Evolutionary conservation across 2,329 filamentous ascomycete genomes (phyloP).

Genomic region (Tolypocladium sp.): DNA sequence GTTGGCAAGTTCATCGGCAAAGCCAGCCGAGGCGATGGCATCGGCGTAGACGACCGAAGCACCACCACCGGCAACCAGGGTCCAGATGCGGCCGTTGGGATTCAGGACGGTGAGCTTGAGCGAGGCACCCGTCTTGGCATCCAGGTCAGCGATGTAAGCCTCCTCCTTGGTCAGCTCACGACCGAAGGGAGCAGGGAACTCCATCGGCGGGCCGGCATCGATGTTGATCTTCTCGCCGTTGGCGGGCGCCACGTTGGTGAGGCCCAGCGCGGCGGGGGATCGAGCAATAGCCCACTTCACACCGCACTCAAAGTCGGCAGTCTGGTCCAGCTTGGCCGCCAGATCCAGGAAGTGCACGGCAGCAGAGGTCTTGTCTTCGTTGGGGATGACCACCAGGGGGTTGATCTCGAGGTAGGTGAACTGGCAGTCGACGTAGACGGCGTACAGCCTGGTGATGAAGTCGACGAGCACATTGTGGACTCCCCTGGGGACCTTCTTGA

Average conservation of each 20-base stretch:
- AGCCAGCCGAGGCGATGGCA: conserved; percentile 92
- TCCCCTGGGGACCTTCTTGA: conserved; percentile 90
- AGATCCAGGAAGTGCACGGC: conserved; percentile 97
- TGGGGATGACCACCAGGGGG: conserved; percentile 95
- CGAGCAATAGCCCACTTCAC: conserved; percentile 98
- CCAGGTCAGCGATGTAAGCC: conserved; percentile 96
- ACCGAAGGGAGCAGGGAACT: conserved; percentile 97
- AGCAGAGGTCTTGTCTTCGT: conserved; percentile 82
- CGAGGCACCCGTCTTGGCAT: conserved; percentile 98
- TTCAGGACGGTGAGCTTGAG: conserved; percentile 98
- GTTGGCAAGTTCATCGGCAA: conserved; percentile 94
- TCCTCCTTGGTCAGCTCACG: conserved; percentile 98
- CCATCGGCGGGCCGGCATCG: conserved; percentile 94
- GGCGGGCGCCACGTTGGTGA: conserved; percentile 55
- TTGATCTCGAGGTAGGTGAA: conserved; percentile 99
- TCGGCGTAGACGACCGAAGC: conserved; percentile 98
- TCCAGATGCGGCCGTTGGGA: conserved; percentile 88
- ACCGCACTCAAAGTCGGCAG: conserved; percentile 97
- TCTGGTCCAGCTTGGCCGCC: conserved; percentile 97
- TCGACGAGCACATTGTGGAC: conserved; percentile 97
- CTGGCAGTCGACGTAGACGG: conserved; percentile 98
- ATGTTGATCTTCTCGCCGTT: conserved; percentile 74
- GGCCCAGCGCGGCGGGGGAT: conserved; percentile 78
- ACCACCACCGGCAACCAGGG: conserved; percentile 96
- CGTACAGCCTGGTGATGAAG: conserved; percentile 97